Evolutionary conservation across 495 filamentous ascomycete species (phyloP).

Genomic region (Hyaloscypha bicolor): DNA sequence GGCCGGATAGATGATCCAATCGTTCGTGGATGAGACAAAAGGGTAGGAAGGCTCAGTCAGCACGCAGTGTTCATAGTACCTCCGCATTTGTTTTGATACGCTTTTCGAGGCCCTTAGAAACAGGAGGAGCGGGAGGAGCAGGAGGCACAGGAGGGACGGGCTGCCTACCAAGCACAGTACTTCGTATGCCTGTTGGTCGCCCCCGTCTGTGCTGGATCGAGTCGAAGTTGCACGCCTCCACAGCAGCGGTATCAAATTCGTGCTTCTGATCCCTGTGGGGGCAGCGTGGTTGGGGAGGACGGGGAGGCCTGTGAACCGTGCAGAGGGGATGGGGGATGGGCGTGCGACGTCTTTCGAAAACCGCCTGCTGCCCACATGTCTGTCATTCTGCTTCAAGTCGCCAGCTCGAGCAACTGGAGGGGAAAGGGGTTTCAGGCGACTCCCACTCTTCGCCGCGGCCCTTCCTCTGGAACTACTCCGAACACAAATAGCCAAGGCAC

Average conservation of each 20-base stretch:
- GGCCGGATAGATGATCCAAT: too few relatives aligned
- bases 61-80: background rate
- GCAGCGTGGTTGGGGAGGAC: background rate
- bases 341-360: background rate
- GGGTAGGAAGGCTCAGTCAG: background rate
- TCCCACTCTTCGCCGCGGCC: background rate
- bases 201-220: too few relatives aligned
- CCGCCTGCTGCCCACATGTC: background rate
- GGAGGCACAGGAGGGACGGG: too few relatives aligned
- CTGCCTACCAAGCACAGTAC: too few relatives aligned
- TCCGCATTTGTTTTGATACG: background rate
- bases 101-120: background rate
- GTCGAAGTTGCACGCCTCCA: too few relatives aligned
- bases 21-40: background rate
- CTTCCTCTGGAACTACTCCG: background rate
- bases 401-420: background rate
- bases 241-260: too few relatives aligned
- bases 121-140: background rate
- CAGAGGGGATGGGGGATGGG: background rate
- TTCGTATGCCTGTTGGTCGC: too few relatives aligned
- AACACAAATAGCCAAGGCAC: background rate
- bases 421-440: background rate
- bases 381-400: background rate
- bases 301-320: background rate
- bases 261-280: too few relatives aligned